Percentiles rank a stretch among this genome's conserved stretches.
Evolutionary conservation across 2,329 filamentous ascomycete genomes (phyloP).

Genomic region (Ascochyta pisi): DNA sequence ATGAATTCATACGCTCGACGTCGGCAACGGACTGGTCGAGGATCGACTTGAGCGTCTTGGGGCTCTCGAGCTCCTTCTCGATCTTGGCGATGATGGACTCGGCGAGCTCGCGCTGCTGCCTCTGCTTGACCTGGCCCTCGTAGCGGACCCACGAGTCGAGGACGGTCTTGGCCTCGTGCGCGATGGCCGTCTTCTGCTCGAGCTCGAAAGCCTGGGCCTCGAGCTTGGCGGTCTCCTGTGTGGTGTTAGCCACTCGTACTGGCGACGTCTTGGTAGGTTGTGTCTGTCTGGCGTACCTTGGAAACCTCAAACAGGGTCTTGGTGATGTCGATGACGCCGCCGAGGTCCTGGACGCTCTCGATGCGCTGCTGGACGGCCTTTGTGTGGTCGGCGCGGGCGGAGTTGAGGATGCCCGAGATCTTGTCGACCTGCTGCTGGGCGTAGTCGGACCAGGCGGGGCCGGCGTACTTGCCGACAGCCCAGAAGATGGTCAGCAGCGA

Average conservation of each 20-base stretch:
- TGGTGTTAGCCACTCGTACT: constrained; percentile 26
- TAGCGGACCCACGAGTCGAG: constrained; percentile 99
- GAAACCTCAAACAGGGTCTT: constrained; percentile 97
- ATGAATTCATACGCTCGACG: constrained; percentile 79
- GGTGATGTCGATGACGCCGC: constrained; percentile 92
- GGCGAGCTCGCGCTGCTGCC: constrained; percentile 96
- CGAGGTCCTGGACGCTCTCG: constrained; percentile 91
- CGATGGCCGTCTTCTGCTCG: constrained; percentile 93
- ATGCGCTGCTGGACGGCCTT: constrained; percentile 94
- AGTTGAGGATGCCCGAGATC: constrained; percentile 94
- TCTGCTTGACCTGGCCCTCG: constrained; percentile 97
- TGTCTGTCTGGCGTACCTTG: constrained; percentile 69
- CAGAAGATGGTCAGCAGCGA: constrained; percentile 93
- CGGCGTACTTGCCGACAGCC: constrained; percentile 90
- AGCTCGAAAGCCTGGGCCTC: constrained; percentile 97
- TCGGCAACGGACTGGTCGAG: constrained; percentile 95
- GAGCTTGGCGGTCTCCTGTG: constrained; percentile 91
- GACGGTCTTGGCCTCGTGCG: constrained; percentile 90
- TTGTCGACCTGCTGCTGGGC: constrained; percentile 86
- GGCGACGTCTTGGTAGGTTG: too few species aligned
- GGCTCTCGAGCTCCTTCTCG: constrained; percentile 97
- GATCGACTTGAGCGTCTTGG: constrained; percentile 96
- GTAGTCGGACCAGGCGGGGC: constrained; percentile 91
- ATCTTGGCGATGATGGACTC: constrained; percentile 95
- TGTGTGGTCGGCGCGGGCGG: constrained; percentile 92